Evolutionary conservation across 108 stramenopile species (phyloP), one percentile per base, ranked within the genome.

Genomic region (Ochromonas danica): DNA sequence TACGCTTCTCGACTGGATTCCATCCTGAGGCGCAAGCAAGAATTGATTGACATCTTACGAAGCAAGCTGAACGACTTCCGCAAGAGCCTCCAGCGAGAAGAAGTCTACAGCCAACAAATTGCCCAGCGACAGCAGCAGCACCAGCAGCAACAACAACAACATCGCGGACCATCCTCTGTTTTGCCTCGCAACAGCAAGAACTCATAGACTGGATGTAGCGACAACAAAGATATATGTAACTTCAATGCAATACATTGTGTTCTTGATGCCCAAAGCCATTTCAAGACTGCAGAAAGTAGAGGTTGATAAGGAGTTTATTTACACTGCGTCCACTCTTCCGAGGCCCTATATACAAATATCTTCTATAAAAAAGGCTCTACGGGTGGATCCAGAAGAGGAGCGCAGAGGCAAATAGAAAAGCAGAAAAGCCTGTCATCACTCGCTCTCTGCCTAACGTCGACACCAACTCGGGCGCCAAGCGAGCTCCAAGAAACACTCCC

Each of bases 1-100:
- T 98, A 96, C 85, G 95, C 96, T 0, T 70, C 81, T 35, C 86
- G 92, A 28, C 88, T 99, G 1, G 93, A 91, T 39, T 88, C 87
- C 62, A 95, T 97, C 79, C 78, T 99, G 25, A 90, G 91, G 28
- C 83, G 90, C 17, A 99, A 98, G 83, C 87, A 88, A 74, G 61
- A 83, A 2, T 67, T 93, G 79, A 91, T 93, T 80, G 51, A 31
- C 25, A 36, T 33, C 10, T 33, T 67, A 10, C 63, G 35, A 31
- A 6, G 25, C 3, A 67, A 33, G 25, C 63, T 67, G 10, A 6
- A 31, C 25, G 14, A 67, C 25, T 67, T 67, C 63, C 17, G 63
- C 6, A 6, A 6, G 3, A 67, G 63, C 25, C 25, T 67, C 3
- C 63, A 67, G 25, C 3, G 35, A 36, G 63, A 67, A 67, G 63